Evolutionary conservation across 305 asterid genomes (phyloP).

Genomic region (Andrographis paniculata): DNA sequence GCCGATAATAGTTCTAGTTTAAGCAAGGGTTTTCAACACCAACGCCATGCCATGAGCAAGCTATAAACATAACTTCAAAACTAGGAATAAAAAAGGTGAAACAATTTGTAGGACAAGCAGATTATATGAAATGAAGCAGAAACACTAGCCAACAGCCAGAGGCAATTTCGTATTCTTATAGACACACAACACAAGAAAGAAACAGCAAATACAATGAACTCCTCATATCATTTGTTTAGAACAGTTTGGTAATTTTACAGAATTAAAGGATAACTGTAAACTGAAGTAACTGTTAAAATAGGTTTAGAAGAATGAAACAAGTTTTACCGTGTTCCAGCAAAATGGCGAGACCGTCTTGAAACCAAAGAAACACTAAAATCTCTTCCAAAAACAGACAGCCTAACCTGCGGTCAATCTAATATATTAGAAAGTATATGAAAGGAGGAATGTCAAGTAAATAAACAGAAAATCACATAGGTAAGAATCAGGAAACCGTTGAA

Average conservation of each 20-base stretch:
- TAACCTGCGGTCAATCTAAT: slow-evolving; percentile 44
- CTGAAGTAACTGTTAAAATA: background rate
- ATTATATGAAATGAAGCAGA: background rate
- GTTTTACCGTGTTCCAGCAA: slow-evolving; percentile 96
- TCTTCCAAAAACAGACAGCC: slow-evolving; percentile 87
- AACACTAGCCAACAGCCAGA: slow-evolving; percentile 3
- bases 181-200: background rate
- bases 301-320: slow-evolving; percentile 4
- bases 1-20: background rate
- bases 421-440: slow-evolving; percentile 11
- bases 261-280: slow-evolving; percentile 5
- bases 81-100: no score
- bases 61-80: background rate
- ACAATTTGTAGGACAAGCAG: background rate
- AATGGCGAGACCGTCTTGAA: slow-evolving; percentile 98
- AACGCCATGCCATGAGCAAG: background rate
- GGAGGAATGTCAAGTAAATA: slow-evolving; percentile 7
- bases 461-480: slow-evolving; percentile 5
- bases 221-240: slow-evolving; percentile 7
- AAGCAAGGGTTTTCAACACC: background rate
- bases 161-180: background rate
- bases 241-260: slow-evolving; percentile 4
- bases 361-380: slow-evolving; percentile 78
- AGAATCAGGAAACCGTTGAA: slow-evolving; percentile 2
- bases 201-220: background rate